These are phyloP conservation scores for Nemania sp. DNA, from an alignment of 2,329 filamentous ascomycete species.

Conservation along the genomic window DNA sequence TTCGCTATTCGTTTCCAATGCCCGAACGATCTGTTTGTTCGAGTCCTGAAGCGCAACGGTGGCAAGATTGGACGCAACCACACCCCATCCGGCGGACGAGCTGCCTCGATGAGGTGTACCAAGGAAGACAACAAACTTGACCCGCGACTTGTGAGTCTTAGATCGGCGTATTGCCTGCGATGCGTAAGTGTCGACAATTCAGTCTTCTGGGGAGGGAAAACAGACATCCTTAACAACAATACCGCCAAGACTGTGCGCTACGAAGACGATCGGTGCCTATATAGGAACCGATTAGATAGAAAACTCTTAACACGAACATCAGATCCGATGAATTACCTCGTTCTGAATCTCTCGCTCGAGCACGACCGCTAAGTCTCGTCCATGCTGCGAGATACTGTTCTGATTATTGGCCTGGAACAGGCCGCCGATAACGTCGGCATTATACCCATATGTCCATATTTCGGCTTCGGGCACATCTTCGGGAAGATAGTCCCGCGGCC, in stretches of 20 bases:
- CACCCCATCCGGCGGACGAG: constrained; percentile 40
- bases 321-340: neutral
- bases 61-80: constrained; percentile 42
- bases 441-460: constrained; percentile 46
- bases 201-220: neutral
- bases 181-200: neutral
- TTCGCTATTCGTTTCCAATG: constrained; percentile 43
- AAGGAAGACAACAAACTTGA: constrained; percentile 45
- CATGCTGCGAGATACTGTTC: constrained; percentile 46
- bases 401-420: constrained; percentile 45
- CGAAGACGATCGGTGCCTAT: constrained; percentile 8
- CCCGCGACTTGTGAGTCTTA: constrained; percentile 32
- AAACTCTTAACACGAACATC: neutral
- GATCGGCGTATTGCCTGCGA: constrained; percentile 39
- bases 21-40: constrained; percentile 41
- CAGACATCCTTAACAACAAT: constrained; percentile 8
- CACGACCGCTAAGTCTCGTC: constrained; percentile 37
- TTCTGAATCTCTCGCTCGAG: constrained; percentile 42
- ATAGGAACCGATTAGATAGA: neutral
- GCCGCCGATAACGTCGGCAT: constrained; percentile 44
- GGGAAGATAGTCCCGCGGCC: constrained; percentile 33
- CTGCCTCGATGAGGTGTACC: constrained; percentile 48
- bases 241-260: constrained; percentile 8
- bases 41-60: constrained; percentile 42
- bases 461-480: constrained; percentile 26